Evolutionary conservation across 202 grass and related monocot species (phyloP).

Genomic region (Schoenoplectus tabernaemontani): DNA sequence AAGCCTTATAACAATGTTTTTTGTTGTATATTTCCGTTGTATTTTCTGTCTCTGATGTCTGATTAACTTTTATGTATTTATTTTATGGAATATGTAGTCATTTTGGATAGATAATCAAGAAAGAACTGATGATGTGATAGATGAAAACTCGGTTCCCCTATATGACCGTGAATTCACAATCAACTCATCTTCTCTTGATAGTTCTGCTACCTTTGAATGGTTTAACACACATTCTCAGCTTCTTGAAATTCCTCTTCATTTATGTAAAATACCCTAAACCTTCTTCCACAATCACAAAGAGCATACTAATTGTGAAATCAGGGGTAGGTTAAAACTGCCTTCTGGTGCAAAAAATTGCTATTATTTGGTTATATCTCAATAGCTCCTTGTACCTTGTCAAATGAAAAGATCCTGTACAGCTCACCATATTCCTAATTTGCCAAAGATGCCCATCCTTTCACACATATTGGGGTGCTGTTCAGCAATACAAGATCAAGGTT

Average conservation of each 20-base stretch:
- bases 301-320: background rate
- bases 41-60: background rate
- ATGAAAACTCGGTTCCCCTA: conserved; percentile 60
- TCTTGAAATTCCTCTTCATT: background rate
- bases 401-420: background rate
- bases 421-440: background rate
- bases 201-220: conserved; percentile 63
- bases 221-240: conserved; percentile 33
- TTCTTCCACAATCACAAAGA: background rate
- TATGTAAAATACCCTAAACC: background rate
- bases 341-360: background rate
- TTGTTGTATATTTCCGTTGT: background rate
- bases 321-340: background rate
- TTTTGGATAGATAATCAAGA: conserved; percentile 96
- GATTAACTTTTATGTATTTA: background rate
- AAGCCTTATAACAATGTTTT: background rate
- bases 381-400: too few relatives aligned
- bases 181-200: conserved; percentile 57
- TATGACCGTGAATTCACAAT: conserved; percentile 81
- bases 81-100: conserved; percentile 35
- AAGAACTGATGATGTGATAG: conserved; percentile 35
- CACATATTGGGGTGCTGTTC: background rate
- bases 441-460: background rate
- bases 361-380: background rate
- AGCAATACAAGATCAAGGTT: too few relatives aligned